A percentile compares a stretch with the other conserved stretches of the same genome.
Evolutionary conservation across 257 asterid species (phyloP).

Genomic region (Lycium ferocissimum): DNA sequence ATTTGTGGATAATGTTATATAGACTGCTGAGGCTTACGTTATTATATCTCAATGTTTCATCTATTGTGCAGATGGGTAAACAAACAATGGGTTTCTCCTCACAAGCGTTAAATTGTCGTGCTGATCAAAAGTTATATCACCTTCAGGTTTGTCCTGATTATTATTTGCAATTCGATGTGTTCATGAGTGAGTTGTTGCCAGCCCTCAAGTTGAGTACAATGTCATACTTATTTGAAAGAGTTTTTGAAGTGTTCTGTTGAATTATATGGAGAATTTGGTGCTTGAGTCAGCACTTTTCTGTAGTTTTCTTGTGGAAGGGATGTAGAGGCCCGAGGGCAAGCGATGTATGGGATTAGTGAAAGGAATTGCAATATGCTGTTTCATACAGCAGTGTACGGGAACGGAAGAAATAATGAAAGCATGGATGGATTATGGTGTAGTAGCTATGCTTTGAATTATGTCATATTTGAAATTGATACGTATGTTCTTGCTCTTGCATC

Average conservation of each 20-base stretch:
- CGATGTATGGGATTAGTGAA: not conserved
- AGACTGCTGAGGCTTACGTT: slow-evolving; percentile 12
- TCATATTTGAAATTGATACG: slow-evolving; percentile 1
- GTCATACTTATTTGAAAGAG: slow-evolving; percentile 14
- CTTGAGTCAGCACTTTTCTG: not conserved
- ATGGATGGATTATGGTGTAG: not conserved
- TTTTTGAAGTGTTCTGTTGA: not conserved
- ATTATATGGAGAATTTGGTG: not conserved
- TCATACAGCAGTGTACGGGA: not conserved
- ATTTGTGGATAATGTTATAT: slow-evolving; percentile 9
- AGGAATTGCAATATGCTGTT: not conserved
- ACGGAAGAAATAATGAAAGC: not conserved
- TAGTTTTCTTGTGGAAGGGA: slow-evolving; percentile 22
- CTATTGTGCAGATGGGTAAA: slow-evolving; percentile 76
- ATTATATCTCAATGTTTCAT: slow-evolving; percentile 26
- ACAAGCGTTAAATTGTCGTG: slow-evolving; percentile 77
- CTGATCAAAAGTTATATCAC: slow-evolving; percentile 98
- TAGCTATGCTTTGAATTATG: not conserved
- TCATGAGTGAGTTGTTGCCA: slow-evolving; percentile 10
- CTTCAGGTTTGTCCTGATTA: slow-evolving; percentile 73
- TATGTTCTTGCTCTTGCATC: slow-evolving; percentile 2
- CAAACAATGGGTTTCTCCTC: slow-evolving; percentile 98
- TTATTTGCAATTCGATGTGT: slow-evolving; percentile 10
- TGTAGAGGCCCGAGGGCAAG: not conserved
- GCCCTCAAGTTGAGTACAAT: slow-evolving; percentile 18